These are phyloP conservation scores for Phytopythium ostracodes DNA, from an alignment of 352 stramenopile species.

Conservation along the genomic window DNA sequence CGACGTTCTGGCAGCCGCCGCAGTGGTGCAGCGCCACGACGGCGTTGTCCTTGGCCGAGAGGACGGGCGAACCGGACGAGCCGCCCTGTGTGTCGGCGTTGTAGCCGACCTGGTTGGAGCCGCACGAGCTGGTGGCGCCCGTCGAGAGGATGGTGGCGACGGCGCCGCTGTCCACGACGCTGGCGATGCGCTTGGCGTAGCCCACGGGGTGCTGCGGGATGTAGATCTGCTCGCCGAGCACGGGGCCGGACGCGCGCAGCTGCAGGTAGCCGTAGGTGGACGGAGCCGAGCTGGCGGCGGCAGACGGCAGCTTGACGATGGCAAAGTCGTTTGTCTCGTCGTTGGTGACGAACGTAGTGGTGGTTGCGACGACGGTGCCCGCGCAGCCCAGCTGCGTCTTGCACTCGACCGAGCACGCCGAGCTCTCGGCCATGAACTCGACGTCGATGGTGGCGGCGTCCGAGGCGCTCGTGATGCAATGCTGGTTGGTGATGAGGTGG, in stretches of 20 bases:
- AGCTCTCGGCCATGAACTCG: constrained; percentile 64
- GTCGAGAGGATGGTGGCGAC: constrained; percentile 31
- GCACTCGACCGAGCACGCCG: constrained; percentile 42
- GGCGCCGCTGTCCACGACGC: constrained; percentile 27
- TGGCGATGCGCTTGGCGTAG: constrained; percentile 59
- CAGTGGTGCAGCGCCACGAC: constrained; percentile 81
- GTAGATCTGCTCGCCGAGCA: constrained; percentile 57
- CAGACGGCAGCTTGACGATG: constrained; percentile 43
- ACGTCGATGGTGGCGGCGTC: constrained; percentile 27
- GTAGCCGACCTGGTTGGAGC: constrained; percentile 54
- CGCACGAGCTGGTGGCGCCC: constrained; percentile 34
- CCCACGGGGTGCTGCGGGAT: constrained; percentile 65
- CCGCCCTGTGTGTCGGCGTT: constrained; percentile 74
- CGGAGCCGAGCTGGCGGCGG: constrained; percentile 26
- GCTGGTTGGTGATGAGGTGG: constrained; percentile 65
- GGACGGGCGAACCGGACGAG: constrained; percentile 62
- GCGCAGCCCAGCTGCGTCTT: constrained; percentile 40
- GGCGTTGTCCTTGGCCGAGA: constrained; percentile 42
- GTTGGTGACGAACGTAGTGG: constrained; percentile 50
- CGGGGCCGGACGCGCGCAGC: constrained; percentile 40
- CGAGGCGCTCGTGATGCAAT: constrained; percentile 35
- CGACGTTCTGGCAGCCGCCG: constrained; percentile 68
- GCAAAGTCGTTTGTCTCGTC: constrained; percentile 50
- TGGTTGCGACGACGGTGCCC: constrained; percentile 27
- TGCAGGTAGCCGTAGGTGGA: constrained; percentile 57